These are phyloP conservation scores for Hypholoma sublateritium DNA, from an alignment of 768 basidiomycete genomes.

Conservation along the genomic window DNA sequence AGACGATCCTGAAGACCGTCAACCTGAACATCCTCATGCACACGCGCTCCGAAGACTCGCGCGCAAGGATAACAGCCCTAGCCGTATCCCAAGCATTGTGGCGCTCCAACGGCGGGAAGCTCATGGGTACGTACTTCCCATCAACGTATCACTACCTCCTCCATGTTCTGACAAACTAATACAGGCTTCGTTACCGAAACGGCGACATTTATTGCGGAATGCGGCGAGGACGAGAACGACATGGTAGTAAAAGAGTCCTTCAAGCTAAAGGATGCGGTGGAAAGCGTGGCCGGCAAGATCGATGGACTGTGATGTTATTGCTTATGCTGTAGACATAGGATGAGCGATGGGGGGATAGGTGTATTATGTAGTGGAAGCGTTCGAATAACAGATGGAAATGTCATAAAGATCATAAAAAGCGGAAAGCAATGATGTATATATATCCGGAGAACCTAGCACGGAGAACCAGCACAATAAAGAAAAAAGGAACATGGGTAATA, in stretches of 20 bases:
- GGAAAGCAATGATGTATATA: constrained; percentile 9
- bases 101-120: constrained; percentile 71
- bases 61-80: constrained; percentile 70
- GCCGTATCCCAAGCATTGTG: constrained; percentile 71
- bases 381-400: constrained; percentile 7
- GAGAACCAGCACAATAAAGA: neutral
- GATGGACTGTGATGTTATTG: constrained; percentile 38
- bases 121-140: constrained; percentile 51
- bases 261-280: constrained; percentile 67
- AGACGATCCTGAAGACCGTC: constrained; percentile 72
- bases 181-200: constrained; percentile 80
- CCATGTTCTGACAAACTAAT: neutral
- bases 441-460: constrained; percentile 1
- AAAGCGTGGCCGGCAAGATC: constrained; percentile 68
- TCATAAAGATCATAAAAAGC: constrained; percentile 14
- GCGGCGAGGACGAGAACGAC: constrained; percentile 86
- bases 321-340: constrained; percentile 4
- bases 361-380: constrained; percentile 12
- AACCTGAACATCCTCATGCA: constrained; percentile 87
- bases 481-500: constrained; percentile 10
- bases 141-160: constrained; percentile 1
- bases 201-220: constrained; percentile 84
- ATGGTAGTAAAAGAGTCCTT: constrained; percentile 71
- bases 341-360: constrained; percentile 12
- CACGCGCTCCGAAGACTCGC: constrained; percentile 79